Evolutionary conservation across 148 eudicot species (phyloP).

Genomic region (Chenopodium album): DNA sequence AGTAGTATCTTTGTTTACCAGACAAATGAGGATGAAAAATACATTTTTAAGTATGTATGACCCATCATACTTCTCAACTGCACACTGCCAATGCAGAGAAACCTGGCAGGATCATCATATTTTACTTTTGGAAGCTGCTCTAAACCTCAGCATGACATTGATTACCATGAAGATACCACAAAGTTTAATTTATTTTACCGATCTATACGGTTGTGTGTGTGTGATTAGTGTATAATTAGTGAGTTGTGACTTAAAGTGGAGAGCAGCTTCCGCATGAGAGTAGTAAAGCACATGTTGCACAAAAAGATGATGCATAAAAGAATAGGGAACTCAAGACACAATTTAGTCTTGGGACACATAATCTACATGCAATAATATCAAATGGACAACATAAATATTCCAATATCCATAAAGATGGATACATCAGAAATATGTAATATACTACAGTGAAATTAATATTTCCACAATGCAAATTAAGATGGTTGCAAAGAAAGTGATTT

Average conservation of each 20-base stretch:
- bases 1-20: neutral
- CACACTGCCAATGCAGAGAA: constrained; percentile 94
- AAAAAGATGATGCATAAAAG: neutral
- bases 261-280: constrained; percentile 54
- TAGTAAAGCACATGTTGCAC: neutral
- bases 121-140: constrained; percentile 71
- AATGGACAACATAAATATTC: neutral
- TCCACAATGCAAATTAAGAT: no score
- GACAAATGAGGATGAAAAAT: neutral
- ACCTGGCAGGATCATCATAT: constrained; percentile 77
- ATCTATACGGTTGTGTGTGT: constrained; percentile 30
- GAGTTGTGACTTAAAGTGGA: neutral
- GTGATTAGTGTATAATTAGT: constrained; percentile 22
- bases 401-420: neutral
- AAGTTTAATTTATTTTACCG: neutral
- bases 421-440: neutral
- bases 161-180: constrained; percentile 31
- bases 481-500: no score
- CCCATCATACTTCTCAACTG: constrained; percentile 95
- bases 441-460: neutral
- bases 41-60: constrained; percentile 37
- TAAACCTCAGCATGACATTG: constrained; percentile 37
- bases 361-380: no score
- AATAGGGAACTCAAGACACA: neutral
- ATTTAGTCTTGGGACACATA: neutral